phyloP scores from a whole-genome alignment of 1,284 basidiomycete genomes.

The Wolfiporia cocos region DNA sequence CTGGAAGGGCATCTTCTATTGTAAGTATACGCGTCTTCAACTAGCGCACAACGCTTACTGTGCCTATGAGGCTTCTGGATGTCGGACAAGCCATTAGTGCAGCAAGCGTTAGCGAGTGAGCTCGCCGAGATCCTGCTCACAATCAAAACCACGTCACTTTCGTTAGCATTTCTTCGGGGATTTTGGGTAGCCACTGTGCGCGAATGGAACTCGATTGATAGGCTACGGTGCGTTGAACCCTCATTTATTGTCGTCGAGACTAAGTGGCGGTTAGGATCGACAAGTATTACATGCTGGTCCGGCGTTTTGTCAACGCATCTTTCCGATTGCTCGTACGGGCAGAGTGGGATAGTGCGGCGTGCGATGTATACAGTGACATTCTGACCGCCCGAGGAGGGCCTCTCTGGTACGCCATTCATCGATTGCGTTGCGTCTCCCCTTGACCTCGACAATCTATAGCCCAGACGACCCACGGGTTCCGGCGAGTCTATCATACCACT shows the following conservation, averaged over 20 bases:
- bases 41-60: neutral
- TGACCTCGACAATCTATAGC: slow-evolving; percentile 34
- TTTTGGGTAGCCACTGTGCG: slow-evolving; percentile 89
- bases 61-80: slow-evolving; percentile 86
- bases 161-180: slow-evolving; percentile 76
- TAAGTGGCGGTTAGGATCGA: slow-evolving; percentile 65
- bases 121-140: slow-evolving; percentile 76
- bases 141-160: slow-evolving; percentile 53
- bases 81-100: slow-evolving; percentile 97
- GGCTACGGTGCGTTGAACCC: slow-evolving; percentile 60
- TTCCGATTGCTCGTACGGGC: slow-evolving; percentile 74
- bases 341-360: slow-evolving; percentile 57
- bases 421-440: too few relatives aligned
- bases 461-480: slow-evolving; percentile 73
- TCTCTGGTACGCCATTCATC: slow-evolving; percentile 51
- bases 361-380: slow-evolving; percentile 64
- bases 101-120: slow-evolving; percentile 86
- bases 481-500: slow-evolving; percentile 75
- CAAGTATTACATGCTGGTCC: slow-evolving; percentile 95
- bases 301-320: slow-evolving; percentile 81
- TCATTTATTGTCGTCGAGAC: neutral
- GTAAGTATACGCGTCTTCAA: slow-evolving; percentile 37
- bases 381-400: slow-evolving; percentile 64
- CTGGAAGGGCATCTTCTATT: slow-evolving; percentile 98
- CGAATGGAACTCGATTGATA: slow-evolving; percentile 92